phyloP scores from a whole-genome alignment of 2,329 filamentous ascomycete genomes.

The Colletotrichum cordylinicola region DNA sequence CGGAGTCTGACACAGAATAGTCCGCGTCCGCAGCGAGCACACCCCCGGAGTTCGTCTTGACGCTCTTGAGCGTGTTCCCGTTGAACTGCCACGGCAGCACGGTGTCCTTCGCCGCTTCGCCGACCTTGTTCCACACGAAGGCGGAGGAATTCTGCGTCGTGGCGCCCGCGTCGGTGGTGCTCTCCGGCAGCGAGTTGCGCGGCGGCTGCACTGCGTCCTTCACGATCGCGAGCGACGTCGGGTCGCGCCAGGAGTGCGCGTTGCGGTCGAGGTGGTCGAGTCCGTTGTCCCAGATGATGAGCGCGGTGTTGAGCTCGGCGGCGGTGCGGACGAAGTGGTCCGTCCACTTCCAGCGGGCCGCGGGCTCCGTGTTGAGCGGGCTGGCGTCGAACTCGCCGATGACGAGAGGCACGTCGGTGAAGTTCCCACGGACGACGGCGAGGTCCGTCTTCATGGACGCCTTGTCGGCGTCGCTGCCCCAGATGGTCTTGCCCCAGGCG shows the following conservation, averaged over 20 bases:
- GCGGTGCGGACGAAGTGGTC: conserved; percentile 58
- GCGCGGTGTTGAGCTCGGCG: conserved; percentile 52
- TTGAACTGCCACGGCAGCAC: conserved; percentile 58
- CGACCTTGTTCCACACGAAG: conserved; percentile 59
- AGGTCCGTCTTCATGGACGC: conserved; percentile 54
- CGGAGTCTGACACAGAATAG: conserved; percentile 50
- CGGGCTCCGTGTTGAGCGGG: conserved; percentile 54
- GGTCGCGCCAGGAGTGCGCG: conserved; percentile 55
- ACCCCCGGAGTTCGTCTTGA: conserved; percentile 32
- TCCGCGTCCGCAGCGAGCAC: conserved; percentile 43
- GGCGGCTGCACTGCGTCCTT: conserved; percentile 46
- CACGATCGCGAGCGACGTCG: conserved; percentile 52
- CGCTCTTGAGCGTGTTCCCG: conserved; percentile 53
- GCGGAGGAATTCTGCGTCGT: conserved; percentile 55
- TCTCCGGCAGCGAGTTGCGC: conserved; percentile 54
- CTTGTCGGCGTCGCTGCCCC: conserved; percentile 62
- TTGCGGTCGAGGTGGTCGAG: conserved; percentile 58
- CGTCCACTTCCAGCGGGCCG: conserved; percentile 63
- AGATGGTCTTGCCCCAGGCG: conserved; percentile 65
- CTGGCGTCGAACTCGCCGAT: conserved; percentile 64
- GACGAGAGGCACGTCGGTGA: conserved; percentile 59
- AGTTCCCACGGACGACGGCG: conserved; percentile 55
- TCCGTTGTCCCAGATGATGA: conserved; percentile 66
- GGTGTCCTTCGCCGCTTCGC: conserved; percentile 45
- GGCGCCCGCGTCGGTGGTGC: conserved; percentile 52